Percentiles rank a stretch among this genome's conserved stretches.
Evolutionary conservation across 2,329 filamentous ascomycete genomes (phyloP).

Genomic region (Ambrosiella beaveri): DNA sequence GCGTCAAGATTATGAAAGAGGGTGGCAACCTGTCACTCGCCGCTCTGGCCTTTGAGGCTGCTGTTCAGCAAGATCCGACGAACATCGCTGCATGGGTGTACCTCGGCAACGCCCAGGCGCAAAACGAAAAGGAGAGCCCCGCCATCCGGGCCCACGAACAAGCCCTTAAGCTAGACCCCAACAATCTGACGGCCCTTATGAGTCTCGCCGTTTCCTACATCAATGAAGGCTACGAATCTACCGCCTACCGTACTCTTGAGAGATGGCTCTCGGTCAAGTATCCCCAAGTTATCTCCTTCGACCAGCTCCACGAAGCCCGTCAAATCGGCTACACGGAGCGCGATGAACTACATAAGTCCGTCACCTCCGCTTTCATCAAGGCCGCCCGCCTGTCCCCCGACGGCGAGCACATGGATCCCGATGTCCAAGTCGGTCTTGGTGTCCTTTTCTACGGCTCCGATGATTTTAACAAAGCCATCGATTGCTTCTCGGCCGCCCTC

Average conservation of each 20-base stretch:
- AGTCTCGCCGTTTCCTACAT: slow-evolving; percentile 92
- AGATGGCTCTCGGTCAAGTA: slow-evolving; percentile 96
- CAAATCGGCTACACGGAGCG: slow-evolving; percentile 92
- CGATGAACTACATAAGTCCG: slow-evolving; percentile 71
- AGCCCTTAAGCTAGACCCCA: slow-evolving; percentile 71
- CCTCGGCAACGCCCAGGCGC: slow-evolving; percentile 79
- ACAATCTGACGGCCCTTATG: slow-evolving; percentile 82
- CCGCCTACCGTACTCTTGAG: slow-evolving; percentile 88
- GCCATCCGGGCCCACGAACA: slow-evolving; percentile 88
- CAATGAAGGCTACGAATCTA: slow-evolving; percentile 96
- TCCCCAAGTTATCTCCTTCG: slow-evolving; percentile 58
- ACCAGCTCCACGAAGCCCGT: slow-evolving; percentile 53
- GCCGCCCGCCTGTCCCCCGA: slow-evolving; percentile 83
- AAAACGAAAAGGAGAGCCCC: slow-evolving; percentile 96
- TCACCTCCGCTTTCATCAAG: slow-evolving; percentile 78
- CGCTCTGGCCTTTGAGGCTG: slow-evolving; percentile 86
- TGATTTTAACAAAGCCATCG: slow-evolving; percentile 95
- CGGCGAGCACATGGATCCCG: slow-evolving; percentile 91
- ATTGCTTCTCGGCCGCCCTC: slow-evolving; percentile 89
- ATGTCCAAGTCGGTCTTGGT: slow-evolving; percentile 91
- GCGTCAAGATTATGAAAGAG: slow-evolving; percentile 79
- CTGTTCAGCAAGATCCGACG: slow-evolving; percentile 71
- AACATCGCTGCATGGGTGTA: slow-evolving; percentile 91
- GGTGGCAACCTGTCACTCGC: slow-evolving; percentile 89
- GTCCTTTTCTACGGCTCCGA: slow-evolving; percentile 96